These are phyloP conservation scores for Solanum stenotomum DNA, from an alignment of 257 asterid species.

Conservation along the genomic window DNA sequence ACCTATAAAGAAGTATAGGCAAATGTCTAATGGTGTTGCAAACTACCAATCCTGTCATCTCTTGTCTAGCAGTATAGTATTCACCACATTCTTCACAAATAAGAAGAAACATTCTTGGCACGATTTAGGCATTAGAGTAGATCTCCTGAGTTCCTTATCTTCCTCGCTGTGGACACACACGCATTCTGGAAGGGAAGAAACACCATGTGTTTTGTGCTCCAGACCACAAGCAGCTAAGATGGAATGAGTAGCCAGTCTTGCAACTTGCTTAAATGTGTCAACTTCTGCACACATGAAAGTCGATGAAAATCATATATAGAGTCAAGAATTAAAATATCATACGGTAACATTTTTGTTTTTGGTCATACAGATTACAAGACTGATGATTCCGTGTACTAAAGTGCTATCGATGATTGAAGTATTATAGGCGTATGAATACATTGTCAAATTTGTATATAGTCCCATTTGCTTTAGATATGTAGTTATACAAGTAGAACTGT, in stretches of 20 bases:
- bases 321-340: background rate
- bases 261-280: slow-evolving; percentile 48
- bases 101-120: slow-evolving; percentile 60
- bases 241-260: slow-evolving; percentile 61
- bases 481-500: background rate
- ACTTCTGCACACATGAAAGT: slow-evolving; percentile 26
- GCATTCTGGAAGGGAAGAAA: slow-evolving; percentile 21
- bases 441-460: background rate
- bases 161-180: slow-evolving; percentile 33
- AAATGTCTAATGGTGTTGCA: background rate
- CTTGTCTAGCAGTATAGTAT: slow-evolving; percentile 24
- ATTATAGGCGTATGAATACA: background rate
- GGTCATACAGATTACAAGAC: background rate
- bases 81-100: slow-evolving; percentile 53
- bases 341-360: background rate
- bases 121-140: slow-evolving; percentile 46
- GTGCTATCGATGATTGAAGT: background rate
- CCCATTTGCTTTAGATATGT: background rate
- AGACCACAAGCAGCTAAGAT: slow-evolving; percentile 57
- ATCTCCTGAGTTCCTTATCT: slow-evolving; percentile 22
- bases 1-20: background rate
- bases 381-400: background rate
- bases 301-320: background rate
- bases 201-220: slow-evolving; percentile 38
- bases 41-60: background rate